Base-by-base conservation (phyloP, 441 rosid species). In the Heliophila coronopifolia region DNA sequence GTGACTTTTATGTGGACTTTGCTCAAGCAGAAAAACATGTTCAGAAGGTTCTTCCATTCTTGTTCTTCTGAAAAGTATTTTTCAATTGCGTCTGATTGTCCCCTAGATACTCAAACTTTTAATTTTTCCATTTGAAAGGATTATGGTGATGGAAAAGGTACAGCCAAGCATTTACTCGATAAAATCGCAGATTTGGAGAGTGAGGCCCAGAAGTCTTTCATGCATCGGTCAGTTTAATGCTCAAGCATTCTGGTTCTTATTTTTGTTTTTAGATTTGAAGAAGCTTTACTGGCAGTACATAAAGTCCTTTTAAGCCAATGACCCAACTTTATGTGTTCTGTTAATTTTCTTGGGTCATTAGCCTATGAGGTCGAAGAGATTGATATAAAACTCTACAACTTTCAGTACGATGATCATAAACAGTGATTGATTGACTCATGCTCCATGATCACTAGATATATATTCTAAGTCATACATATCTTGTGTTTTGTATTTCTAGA, bases 161-260 rank as follows among this genome's bases (percentile, higher is more conserved):
- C 86, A n/a, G 89, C 94, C 35, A 88, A 71, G 70, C 65, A 32
- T 50, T 75, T 88, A 72, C 73, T 93, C 67, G 84, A 77, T 50
- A 88, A 50, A 79, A 88, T 88, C 62, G 82, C 85, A 42, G 73
- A 68, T 43, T 36, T 73, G 88, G 99, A 93, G 73, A 75, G 83
- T 63, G 94, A 93, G 70, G 99, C 99, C 17, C 97, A 93, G 63
- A 88, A 93, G 73, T 88, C 97, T 51, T 93, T 93, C 69, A 88
- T 93, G 99, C 99, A 93, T 67, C 74, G 99, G 99, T 88, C 49
- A 68, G 88, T 75, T 24, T 56, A 53, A 47, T 59, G 57, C 11
- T 34, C 22, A 36, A 36, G 22, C 43, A 57, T 35, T 11, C 11
- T 42, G 23, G 8, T 12, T 57, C 30, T 34, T 41, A 19, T 35